A percentile compares a stretch with the other conserved stretches of the same genome.
Conservation (phyloP, 352 stramenopile species). For the Globisporangium nodosum region DNA sequence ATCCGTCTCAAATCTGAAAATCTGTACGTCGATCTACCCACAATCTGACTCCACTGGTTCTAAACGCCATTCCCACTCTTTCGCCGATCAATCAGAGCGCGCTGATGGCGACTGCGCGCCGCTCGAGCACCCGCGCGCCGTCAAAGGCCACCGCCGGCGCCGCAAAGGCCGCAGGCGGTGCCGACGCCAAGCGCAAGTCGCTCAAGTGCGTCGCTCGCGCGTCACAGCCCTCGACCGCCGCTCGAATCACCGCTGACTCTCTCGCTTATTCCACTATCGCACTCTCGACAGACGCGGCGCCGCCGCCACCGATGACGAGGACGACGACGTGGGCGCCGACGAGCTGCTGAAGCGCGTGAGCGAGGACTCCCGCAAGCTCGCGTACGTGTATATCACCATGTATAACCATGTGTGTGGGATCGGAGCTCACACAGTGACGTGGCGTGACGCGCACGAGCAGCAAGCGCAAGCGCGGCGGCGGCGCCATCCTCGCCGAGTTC, state of each 20-base stretch:
- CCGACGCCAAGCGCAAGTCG: slow-evolving; percentile 4
- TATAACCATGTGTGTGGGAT: not conserved
- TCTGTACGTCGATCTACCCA: too few relatives aligned
- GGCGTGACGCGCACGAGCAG: slow-evolving; percentile 5
- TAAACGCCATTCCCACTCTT: too few relatives aligned
- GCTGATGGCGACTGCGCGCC: slow-evolving; percentile 4
- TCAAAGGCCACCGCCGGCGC: not conserved
- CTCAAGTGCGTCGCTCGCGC: not conserved
- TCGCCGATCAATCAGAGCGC: not conserved
- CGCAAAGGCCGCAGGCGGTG: not conserved
- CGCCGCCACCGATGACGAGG: slow-evolving; percentile 1
- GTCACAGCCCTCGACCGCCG: too few relatives aligned
- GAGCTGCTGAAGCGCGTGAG: slow-evolving; percentile 39
- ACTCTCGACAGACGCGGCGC: not conserved
- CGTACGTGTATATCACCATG: not conserved
- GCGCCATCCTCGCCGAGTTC: slow-evolving; percentile 56
- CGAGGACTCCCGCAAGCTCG: slow-evolving; percentile 34
- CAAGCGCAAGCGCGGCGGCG: slow-evolving; percentile 23
- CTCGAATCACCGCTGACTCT: too few relatives aligned
- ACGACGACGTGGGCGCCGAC: slow-evolving; percentile 25
- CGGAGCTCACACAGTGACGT: too few relatives aligned
- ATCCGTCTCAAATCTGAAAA: too few relatives aligned
- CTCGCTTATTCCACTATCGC: not conserved
- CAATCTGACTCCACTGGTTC: too few relatives aligned
- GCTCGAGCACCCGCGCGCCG: not conserved